Percentiles rank a stretch among this genome's conserved stretches.
These are phyloP conservation scores for Aspergillus novofumigatus DNA, from an alignment of 2,329 filamentous ascomycete genomes.

Conservation along the genomic window DNA sequence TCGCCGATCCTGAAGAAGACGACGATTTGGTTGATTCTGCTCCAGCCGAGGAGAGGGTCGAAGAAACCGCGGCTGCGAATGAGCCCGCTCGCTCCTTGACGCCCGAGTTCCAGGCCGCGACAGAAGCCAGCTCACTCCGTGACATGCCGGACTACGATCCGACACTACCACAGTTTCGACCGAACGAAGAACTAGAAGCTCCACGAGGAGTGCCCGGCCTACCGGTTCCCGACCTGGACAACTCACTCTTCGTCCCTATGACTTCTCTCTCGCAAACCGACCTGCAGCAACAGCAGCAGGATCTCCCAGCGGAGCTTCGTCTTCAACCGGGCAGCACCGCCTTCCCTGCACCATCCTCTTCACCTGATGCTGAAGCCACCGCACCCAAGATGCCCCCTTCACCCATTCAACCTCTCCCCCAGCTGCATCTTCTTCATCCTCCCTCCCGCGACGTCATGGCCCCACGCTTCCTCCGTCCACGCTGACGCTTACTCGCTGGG, in stretches of 20 bases:
- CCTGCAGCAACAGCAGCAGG: slow-evolving; percentile 12
- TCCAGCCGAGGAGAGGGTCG: slow-evolving; percentile 17
- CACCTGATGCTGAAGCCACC: slow-evolving; percentile 31
- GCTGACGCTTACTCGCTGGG: slow-evolving; percentile 43
- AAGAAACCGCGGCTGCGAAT: slow-evolving; percentile 4
- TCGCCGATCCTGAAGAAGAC: slow-evolving; percentile 18
- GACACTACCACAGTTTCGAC: slow-evolving; percentile 46
- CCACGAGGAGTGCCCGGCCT: not conserved
- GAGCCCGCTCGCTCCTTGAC: slow-evolving; percentile 2
- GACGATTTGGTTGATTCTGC: slow-evolving; percentile 11
- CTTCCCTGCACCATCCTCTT: slow-evolving; percentile 30
- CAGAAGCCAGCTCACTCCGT: slow-evolving; percentile 6
- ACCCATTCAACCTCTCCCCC: slow-evolving; percentile 30
- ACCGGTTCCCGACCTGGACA: not conserved
- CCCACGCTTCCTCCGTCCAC: slow-evolving; percentile 16
- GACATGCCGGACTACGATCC: slow-evolving; percentile 31
- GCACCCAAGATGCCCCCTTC: slow-evolving; percentile 32
- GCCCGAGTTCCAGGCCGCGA: slow-evolving; percentile 3
- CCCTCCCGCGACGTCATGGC: slow-evolving; percentile 11
- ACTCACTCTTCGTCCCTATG: not conserved
- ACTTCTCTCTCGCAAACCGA: not conserved
- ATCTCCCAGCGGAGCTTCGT: slow-evolving; percentile 33
- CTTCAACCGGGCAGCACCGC: slow-evolving; percentile 34
- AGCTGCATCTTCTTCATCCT: slow-evolving; percentile 12
- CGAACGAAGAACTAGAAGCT: slow-evolving; percentile 27